Evolutionary conservation across 345 rosid species (phyloP), one percentile per base, ranked within the genome.

Genomic region (Hypericum androsaemum): DNA sequence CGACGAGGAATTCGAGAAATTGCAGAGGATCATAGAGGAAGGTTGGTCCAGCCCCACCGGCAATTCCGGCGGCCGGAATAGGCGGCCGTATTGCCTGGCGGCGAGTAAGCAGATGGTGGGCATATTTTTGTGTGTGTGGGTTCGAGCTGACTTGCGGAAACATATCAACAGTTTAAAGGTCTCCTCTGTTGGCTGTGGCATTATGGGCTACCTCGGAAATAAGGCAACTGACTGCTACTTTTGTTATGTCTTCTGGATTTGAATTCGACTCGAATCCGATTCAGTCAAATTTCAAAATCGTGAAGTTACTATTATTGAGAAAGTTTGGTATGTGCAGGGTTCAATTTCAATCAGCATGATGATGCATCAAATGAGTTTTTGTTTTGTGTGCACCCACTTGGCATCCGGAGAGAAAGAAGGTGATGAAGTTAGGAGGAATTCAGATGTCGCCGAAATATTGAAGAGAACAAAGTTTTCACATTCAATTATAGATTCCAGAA

Each of bases 71-170:
- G 73, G 64, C 58, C 57, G 73, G 64, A 56, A 70, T 73, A n/a
- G 14, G 47, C 67, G 37, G 1, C 65, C 64, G 0, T 89, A 74
- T 58, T 71, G 79, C 71, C 81, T 89, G 0, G 88, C 94, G 1
- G 90, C 89, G 5, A 80, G 95, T 65, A 90, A 90, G 68, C 98
- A 87, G 64, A 90, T 90, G 98, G 98, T 90, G 16, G 98, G 98
- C 35, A 70, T 90, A 42, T 87, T 87, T 67, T 45, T 90, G 47
- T 84, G 95, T 48, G 86, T 90, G 10, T 90, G 96, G 96, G 80
- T 84, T 61, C 74, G 86, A 60, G 74, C 73, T 8, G 89, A 79
- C 60, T 81, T 90, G 4, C 64, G 60, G 13, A 71, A 66, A 53
- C 79, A 75, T 46, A 72, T 87, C 1, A 74, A 70, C 52, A 81